Evolutionary conservation across 2,329 filamentous ascomycete genomes (phyloP), one percentile per base, ranked within the genome.

Genomic region (Atkinsonella hypoxylon): DNA sequence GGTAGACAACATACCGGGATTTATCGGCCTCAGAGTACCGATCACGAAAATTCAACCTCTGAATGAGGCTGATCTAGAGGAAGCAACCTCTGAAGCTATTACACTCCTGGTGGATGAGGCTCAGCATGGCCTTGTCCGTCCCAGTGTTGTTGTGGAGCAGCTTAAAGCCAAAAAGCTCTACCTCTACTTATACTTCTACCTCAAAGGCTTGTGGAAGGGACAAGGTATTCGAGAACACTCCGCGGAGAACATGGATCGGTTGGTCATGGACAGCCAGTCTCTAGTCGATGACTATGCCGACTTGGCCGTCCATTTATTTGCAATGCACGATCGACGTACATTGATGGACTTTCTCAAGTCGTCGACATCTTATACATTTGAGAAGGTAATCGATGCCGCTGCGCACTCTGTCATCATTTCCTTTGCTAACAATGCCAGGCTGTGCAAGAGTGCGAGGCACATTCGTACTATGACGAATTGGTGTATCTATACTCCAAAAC

Each of bases 401-500:
- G 17, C 6, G 20, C 10, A 32, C n/a, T 44, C 36, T 11, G 8
- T 5, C 3, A 20, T 40, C 34, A 10, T 3, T 47, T 3, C n/a
- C 2, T 15, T 31, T 45, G 31, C 58, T 61, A 44, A 64, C 47
- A n/a, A 1, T 36, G 15, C 2, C 65, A 76, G 81, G 88, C 69
- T 65, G 86, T 70, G 55, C 78, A 71, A 76, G 81, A 94, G 59
- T 98, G 93, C 62, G 89, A 97, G 66, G 71, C 75, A 13, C 78
- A 80, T 57, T 82, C 85, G 57, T 97, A 87, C 66, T 86, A 94
- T 45, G 86, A 89, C 38, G 93, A 98, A 64, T 78, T 97, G n/a
- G 91, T 98, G 13, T 93, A 93, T 61, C 79, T 98, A 1, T 85
- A 97, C 60, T 94, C 89, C 53, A 96, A 96, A 65, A 97, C 89